Evolutionary conservation across 352 stramenopile species (phyloP).

Genomic region (Phytophthora pluvialis): DNA sequence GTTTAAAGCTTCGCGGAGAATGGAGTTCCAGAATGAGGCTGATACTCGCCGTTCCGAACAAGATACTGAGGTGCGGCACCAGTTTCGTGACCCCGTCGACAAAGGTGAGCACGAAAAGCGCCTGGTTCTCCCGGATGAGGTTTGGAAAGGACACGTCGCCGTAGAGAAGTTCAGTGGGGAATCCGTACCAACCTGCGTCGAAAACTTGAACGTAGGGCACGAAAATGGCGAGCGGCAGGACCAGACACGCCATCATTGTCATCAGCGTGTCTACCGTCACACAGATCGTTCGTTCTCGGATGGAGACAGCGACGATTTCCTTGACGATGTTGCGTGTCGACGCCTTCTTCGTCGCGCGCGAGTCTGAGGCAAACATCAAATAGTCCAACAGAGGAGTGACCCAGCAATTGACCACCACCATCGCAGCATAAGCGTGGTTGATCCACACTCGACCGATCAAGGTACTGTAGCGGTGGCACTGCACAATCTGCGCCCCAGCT

Average conservation of each 20-base stretch:
- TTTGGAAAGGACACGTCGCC: constrained; percentile 52
- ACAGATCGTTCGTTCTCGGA: constrained; percentile 30
- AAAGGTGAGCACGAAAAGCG: constrained; percentile 39
- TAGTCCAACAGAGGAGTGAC: constrained; percentile 32
- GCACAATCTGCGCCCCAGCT: constrained; percentile 35
- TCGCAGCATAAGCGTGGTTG: constrained; percentile 46
- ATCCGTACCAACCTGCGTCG: constrained; percentile 32
- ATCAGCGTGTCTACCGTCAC: constrained; percentile 22
- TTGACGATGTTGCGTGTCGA: not conserved
- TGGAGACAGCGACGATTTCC: constrained; percentile 9
- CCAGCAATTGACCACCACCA: constrained; percentile 52
- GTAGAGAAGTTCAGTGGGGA: constrained; percentile 48
- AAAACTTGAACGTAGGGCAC: constrained; percentile 40
- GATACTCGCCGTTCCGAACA: constrained; percentile 39
- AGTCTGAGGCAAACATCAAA: constrained; percentile 9
- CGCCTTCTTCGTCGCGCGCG: not conserved
- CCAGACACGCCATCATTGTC: constrained; percentile 2
- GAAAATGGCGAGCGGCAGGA: constrained; percentile 29
- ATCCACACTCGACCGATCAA: constrained; percentile 52
- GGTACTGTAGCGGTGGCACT: constrained; percentile 49
- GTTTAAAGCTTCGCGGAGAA: constrained; percentile 1
- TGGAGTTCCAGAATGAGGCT: constrained; percentile 36
- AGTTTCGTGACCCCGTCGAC: constrained; percentile 41
- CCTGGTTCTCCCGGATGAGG: constrained; percentile 52
- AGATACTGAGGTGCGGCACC: constrained; percentile 48